phyloP scores from a whole-genome alignment of 306 rosid genomes.

The Malus asiatica region DNA sequence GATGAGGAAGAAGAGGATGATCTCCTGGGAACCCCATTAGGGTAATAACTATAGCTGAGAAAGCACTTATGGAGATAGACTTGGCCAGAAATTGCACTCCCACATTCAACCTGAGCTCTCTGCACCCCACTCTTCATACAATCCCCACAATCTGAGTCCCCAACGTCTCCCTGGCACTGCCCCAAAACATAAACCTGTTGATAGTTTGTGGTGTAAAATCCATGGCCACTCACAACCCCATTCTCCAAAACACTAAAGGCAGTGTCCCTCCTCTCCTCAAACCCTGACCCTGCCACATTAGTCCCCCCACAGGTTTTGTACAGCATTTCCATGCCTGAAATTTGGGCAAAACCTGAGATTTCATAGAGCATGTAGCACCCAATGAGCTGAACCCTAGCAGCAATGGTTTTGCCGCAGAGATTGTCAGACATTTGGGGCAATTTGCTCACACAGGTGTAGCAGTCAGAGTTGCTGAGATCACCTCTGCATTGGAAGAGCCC shows the following conservation, averaged over 20 bases:
- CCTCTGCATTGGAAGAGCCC: slow-evolving; percentile 93
- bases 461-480: slow-evolving; percentile 66
- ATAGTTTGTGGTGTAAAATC: slow-evolving; percentile 71
- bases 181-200: slow-evolving; percentile 66
- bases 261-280: slow-evolving; percentile 70
- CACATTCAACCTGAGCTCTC: slow-evolving; percentile 85
- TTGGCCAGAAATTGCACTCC: slow-evolving; percentile 76
- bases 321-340: slow-evolving; percentile 79
- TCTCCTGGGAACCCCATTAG: slow-evolving; percentile 80
- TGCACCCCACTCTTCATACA: slow-evolving; percentile 75
- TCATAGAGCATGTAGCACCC: slow-evolving; percentile 87
- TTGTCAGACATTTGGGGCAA: slow-evolving; percentile 52
- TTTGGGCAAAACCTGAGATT: slow-evolving; percentile 64
- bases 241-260: slow-evolving; percentile 66
- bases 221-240: slow-evolving; percentile 76
- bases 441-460: slow-evolving; percentile 70
- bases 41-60: slow-evolving; percentile 68
- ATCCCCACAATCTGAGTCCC: slow-evolving; percentile 80
- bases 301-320: slow-evolving; percentile 66
- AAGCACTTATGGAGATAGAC: slow-evolving; percentile 81
- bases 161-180: slow-evolving; percentile 89
- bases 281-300: slow-evolving; percentile 67
- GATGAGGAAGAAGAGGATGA: slow-evolving; percentile 47
- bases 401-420: slow-evolving; percentile 66
- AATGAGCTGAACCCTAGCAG: slow-evolving; percentile 70